Evolutionary conservation across 192 early-diverging fungal genomes (phyloP).

Genomic region (Chytriomyces sp.): DNA sequence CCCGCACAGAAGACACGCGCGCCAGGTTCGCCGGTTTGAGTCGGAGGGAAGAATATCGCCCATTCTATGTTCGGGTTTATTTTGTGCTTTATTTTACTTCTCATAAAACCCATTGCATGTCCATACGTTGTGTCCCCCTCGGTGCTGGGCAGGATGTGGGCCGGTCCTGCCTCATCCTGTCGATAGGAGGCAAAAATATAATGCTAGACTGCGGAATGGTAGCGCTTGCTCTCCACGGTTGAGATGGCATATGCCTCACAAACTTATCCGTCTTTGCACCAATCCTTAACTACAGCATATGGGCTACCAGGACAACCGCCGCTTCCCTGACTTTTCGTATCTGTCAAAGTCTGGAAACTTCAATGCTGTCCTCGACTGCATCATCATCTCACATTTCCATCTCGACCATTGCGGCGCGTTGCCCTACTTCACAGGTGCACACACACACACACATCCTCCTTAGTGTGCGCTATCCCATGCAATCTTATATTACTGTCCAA

Average conservation of each 20-base stretch:
- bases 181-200: conserved; percentile 94
- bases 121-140: conserved; percentile 70
- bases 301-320: conserved; percentile 90
- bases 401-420: conserved; percentile 98
- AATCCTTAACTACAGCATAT: conserved; percentile 46
- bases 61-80: conserved; percentile 52
- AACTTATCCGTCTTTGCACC: background rate
- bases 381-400: conserved; percentile 97
- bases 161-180: conserved; percentile 87
- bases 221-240: background rate
- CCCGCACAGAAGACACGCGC: conserved; percentile 60
- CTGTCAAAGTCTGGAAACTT: conserved; percentile 81
- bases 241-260: conserved; percentile 2
- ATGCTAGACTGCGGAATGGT: conserved; percentile 70
- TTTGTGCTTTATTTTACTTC: background rate
- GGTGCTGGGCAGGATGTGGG: conserved; percentile 93
- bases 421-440: conserved; percentile 78
- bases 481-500: no score
- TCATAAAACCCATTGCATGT: background rate
- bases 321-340: conserved; percentile 95
- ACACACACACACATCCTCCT: background rate
- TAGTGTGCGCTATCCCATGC: no score
- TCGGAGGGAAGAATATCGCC: conserved; percentile 70
- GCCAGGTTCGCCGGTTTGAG: conserved; percentile 55
- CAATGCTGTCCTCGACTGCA: conserved; percentile 81